These are phyloP conservation scores for Aspergillus baeticus DNA, from an alignment of 495 filamentous ascomycete genomes.

Conservation along the genomic window DNA sequence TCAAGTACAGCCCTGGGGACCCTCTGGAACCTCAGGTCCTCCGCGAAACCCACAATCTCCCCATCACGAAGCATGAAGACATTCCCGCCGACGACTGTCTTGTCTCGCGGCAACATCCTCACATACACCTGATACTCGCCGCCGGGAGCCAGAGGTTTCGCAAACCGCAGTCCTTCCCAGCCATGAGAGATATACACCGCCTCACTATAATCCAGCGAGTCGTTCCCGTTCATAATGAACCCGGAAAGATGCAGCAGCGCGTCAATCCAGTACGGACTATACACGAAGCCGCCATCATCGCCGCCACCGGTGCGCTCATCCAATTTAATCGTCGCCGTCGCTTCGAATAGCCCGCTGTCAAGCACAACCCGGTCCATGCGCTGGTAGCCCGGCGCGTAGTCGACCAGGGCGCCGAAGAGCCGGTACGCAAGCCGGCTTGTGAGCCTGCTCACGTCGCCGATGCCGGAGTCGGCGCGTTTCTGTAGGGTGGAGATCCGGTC, in stretches of 20 bases:
- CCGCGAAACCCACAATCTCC: neutral
- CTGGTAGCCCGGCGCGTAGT: slow-evolving; percentile 55
- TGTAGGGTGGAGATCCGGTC: neutral
- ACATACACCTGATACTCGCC: slow-evolving; percentile 40
- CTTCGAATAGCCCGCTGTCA: slow-evolving; percentile 31
- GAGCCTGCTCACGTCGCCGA: neutral
- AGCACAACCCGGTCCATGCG: slow-evolving; percentile 53
- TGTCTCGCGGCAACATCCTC: slow-evolving; percentile 34
- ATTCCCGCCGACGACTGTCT: slow-evolving; percentile 19
- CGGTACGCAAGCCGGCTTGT: neutral
- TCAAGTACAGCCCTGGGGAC: neutral
- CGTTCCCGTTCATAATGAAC: slow-evolving; percentile 54
- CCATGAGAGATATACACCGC: slow-evolving; percentile 46
- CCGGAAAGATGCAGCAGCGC: slow-evolving; percentile 48
- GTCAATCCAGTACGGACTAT: slow-evolving; percentile 45
- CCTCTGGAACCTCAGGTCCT: neutral
- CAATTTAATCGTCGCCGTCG: slow-evolving; percentile 32
- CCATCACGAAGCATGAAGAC: neutral
- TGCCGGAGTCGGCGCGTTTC: neutral
- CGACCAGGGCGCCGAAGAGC: neutral
- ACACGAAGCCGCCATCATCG: neutral
- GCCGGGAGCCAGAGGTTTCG: slow-evolving; percentile 15
- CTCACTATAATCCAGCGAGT: slow-evolving; percentile 42
- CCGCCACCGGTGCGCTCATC: slow-evolving; percentile 21
- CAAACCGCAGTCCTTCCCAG: slow-evolving; percentile 40